Evolutionary conservation across 495 filamentous ascomycete genomes (phyloP), one percentile per base, ranked within the genome.

Genomic region (Hyphodiscus hymeniophilus): DNA sequence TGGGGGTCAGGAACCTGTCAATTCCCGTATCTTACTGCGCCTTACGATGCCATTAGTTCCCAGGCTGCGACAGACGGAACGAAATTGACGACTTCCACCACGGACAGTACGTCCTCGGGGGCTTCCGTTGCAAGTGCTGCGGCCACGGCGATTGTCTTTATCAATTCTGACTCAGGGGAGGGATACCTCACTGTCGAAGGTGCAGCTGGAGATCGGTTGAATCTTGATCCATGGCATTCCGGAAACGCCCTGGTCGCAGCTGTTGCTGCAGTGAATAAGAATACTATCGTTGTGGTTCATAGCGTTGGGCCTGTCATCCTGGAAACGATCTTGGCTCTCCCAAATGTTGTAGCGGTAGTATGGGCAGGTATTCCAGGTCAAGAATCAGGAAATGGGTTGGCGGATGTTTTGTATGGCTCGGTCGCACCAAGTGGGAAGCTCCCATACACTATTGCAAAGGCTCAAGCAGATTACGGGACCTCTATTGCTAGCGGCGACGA

Each of bases 301-400:
- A 82, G 83, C 11, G 75, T 82, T 7, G 87, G 86, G 3, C 79
- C 90, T 15, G 84, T 95, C n/a, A 68, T 94, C 0, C 56, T 95
- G 16, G 76, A 81, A 28, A 72, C 85, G 20, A 95, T 81, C 69
- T 80, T 85, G 48, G 66, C 87, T 50, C 85, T 80, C 42, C 73
- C 72, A 0, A 80, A 80, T 54, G 72, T 83, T 8, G 75, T 70
- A 7, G 75, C 74, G 21, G 94, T 97, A 26, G 59, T 96, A 13
- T 95, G 89, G 83, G 91, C 91, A 50, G 89, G 89, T 60, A 62
- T 95, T 36, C 92, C 92, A 0, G 92, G 92, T 12, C 84, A 96
- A 60, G 84, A 98, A 62, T 87, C 82, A 20, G 92, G 92, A 31
- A 89, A 91, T 65, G 77, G 83, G n/a, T 76, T 98, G 48, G 78